phyloP scores from a whole-genome alignment of 2,329 filamentous ascomycete genomes.

The Colletotrichum sublineola region DNA sequence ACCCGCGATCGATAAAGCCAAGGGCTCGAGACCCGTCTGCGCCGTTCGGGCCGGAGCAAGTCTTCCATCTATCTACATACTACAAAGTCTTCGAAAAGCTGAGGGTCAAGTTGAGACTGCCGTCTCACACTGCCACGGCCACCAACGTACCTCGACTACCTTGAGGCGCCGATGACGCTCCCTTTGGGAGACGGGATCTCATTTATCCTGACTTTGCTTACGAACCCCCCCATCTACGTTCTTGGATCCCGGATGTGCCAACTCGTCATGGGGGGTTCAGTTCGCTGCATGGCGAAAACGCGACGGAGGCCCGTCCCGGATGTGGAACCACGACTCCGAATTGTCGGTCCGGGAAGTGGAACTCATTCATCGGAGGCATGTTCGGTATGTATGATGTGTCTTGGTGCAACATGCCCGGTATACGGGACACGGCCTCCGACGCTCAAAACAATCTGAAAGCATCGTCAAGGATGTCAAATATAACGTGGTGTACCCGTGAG shows the following conservation, averaged over 20 bases:
- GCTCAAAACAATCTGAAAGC: neutral
- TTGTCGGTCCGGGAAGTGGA: neutral
- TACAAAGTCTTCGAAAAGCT: neutral
- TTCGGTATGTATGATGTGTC: neutral
- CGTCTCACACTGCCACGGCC: neutral
- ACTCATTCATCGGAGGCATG: neutral
- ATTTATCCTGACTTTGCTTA: neutral
- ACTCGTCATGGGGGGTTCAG: neutral
- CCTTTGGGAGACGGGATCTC: neutral
- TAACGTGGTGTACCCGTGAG: too few species aligned
- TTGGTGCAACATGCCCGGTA: neutral
- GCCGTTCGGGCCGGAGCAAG: neutral
- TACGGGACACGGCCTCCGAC: neutral
- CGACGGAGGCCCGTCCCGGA: neutral
- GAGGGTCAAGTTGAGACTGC: neutral
- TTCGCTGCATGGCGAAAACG: neutral
- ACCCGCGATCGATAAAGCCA: neutral
- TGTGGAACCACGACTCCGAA: neutral
- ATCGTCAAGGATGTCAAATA: too few species aligned
- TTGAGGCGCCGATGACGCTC: neutral
- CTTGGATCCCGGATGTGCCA: neutral
- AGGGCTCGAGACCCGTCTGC: neutral
- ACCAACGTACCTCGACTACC: neutral
- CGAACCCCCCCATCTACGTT: neutral
- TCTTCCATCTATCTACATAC: neutral